Conservation (phyloP, 2,329 filamentous ascomycete species). For the Rutstroemia sp. region DNA sequence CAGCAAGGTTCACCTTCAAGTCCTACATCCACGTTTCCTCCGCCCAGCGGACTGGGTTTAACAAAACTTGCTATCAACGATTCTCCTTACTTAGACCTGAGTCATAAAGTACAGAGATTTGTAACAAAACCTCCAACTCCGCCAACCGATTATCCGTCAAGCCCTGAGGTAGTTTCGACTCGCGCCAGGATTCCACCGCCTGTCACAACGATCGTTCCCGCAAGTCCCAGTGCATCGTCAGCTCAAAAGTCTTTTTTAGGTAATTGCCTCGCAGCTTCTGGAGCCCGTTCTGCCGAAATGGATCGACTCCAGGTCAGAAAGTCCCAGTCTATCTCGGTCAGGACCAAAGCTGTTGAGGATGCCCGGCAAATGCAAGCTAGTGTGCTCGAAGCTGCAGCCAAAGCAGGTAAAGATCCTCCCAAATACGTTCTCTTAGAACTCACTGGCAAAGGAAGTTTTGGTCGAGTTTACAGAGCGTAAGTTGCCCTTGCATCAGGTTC, state of each 20-base stretch:
- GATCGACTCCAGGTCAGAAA: slow-evolving; percentile 12
- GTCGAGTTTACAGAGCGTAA: slow-evolving; percentile 61
- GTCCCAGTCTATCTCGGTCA: slow-evolving; percentile 15
- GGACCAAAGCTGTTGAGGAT: slow-evolving; percentile 46
- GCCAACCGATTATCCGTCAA: too few relatives aligned
- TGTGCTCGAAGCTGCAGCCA: slow-evolving; percentile 55
- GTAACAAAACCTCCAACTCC: too few relatives aligned
- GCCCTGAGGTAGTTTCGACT: too few relatives aligned
- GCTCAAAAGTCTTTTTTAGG: neutral
- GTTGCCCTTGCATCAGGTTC: neutral
- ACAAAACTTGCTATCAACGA: too few relatives aligned
- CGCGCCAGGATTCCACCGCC: too few relatives aligned
- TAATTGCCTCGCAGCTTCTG: slow-evolving; percentile 6
- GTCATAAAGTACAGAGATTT: too few relatives aligned
- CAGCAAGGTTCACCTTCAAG: neutral
- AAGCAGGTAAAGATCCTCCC: slow-evolving; percentile 52
- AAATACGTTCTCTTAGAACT: slow-evolving; percentile 63
- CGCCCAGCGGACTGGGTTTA: too few relatives aligned
- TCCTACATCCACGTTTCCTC: neutral
- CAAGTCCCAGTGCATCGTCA: neutral
- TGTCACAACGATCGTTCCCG: too few relatives aligned
- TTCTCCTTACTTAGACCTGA: too few relatives aligned
- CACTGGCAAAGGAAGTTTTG: slow-evolving; percentile 69
- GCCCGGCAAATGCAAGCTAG: slow-evolving; percentile 61
- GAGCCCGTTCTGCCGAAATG: slow-evolving; percentile 8